Conservation (phyloP, 441 rosid genomes). For the Croton setiger region DNA sequence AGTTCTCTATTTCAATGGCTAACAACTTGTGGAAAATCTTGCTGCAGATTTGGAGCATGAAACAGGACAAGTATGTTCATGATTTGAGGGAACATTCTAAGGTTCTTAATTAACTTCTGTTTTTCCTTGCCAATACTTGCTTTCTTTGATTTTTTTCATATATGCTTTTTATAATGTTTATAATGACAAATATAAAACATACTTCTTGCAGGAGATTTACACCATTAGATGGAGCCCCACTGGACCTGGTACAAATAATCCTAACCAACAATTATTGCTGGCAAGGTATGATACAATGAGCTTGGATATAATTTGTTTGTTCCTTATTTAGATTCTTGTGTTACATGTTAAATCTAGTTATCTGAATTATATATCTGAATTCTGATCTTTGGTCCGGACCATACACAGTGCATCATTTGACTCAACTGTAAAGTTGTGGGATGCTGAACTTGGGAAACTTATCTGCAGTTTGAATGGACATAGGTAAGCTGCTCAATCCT, state of each 20-base stretch:
- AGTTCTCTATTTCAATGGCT: slow-evolving; percentile 3
- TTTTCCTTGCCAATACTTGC: neutral
- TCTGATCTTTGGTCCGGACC: slow-evolving; percentile 10
- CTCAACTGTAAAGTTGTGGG: slow-evolving; percentile 96
- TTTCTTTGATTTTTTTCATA: neutral
- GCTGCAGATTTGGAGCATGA: slow-evolving; percentile 85
- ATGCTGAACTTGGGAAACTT: slow-evolving; percentile 86
- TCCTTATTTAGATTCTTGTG: neutral
- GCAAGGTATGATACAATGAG: slow-evolving; percentile 56
- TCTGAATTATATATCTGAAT: neutral
- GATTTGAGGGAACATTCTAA: slow-evolving; percentile 87
- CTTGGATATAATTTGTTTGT: neutral
- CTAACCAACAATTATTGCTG: slow-evolving; percentile 78
- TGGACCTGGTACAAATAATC: slow-evolving; percentile 88
- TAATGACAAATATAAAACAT: slow-evolving; percentile 1
- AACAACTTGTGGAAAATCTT: slow-evolving; percentile 18
- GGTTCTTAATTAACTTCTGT: slow-evolving; percentile 33
- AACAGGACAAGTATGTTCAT: slow-evolving; percentile 75
- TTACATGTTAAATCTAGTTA: neutral
- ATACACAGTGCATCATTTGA: slow-evolving; percentile 89
- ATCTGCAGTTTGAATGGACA: slow-evolving; percentile 87
- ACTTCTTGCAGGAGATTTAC: slow-evolving; percentile 70
- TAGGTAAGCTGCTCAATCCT: slow-evolving; percentile 44
- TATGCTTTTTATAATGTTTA: neutral
- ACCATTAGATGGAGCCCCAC: slow-evolving; percentile 99